phyloP scores from a whole-genome alignment of 2,329 filamentous ascomycete genomes.

The Xylariaceae sp. region DNA sequence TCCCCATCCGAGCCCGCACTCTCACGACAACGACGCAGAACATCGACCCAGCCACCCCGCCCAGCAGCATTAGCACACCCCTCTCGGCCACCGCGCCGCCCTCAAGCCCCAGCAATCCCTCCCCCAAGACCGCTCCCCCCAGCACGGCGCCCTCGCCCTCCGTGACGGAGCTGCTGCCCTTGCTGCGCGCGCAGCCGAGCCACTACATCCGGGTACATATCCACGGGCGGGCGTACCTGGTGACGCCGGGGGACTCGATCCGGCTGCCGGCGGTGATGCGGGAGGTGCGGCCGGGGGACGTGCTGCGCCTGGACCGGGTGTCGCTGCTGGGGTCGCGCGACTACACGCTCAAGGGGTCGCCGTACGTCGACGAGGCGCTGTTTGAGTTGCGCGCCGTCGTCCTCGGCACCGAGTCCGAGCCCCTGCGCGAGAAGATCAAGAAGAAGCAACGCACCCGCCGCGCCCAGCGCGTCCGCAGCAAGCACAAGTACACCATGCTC shows the following conservation, averaged over 20 bases:
- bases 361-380: slow-evolving; percentile 81
- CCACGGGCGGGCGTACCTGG: slow-evolving; percentile 77
- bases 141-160: slow-evolving; percentile 50
- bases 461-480: slow-evolving; percentile 78
- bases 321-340: slow-evolving; percentile 82
- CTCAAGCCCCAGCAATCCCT: slow-evolving; percentile 7
- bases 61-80: slow-evolving; percentile 27
- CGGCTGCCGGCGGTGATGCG: slow-evolving; percentile 81
- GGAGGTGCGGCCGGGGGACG: slow-evolving; percentile 75
- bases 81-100: slow-evolving; percentile 19
- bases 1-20: slow-evolving; percentile 49
- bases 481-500: slow-evolving; percentile 87
- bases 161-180: slow-evolving; percentile 60
- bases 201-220: slow-evolving; percentile 83
- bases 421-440: slow-evolving; percentile 76
- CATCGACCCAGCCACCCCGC: slow-evolving; percentile 34
- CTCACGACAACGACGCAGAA: slow-evolving; percentile 36
- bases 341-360: slow-evolving; percentile 80
- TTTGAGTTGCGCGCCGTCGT: slow-evolving; percentile 87
- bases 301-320: slow-evolving; percentile 85
- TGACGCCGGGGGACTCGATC: slow-evolving; percentile 74
- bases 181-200: slow-evolving; percentile 70
- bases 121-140: slow-evolving; percentile 2
- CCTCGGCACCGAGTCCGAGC: slow-evolving; percentile 80
- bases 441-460: slow-evolving; percentile 77